Evolutionary conservation across 2,329 filamentous ascomycete genomes (phyloP).

Genomic region (Thielaviopsis ethacetica): DNA sequence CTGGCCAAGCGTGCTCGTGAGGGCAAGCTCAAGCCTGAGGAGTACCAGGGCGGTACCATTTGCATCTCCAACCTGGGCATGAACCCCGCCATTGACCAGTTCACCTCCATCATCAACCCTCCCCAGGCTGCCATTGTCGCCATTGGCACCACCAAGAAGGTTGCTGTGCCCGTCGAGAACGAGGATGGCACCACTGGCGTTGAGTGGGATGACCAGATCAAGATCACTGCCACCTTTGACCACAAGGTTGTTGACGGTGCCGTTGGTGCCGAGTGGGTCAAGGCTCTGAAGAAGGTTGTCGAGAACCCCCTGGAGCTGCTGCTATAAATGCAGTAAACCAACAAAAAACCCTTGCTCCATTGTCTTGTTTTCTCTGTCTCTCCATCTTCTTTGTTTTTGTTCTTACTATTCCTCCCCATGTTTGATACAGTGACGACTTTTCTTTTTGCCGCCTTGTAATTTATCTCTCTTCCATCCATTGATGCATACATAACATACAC

Average conservation of each 20-base stretch:
- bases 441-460: conserved; percentile 8
- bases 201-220: conserved; percentile 95
- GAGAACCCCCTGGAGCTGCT: conserved; percentile 95
- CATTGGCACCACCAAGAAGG: conserved; percentile 89
- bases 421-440: conserved; percentile 8
- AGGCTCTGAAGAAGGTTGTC: conserved; percentile 89
- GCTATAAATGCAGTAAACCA: conserved; percentile 39
- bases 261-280: conserved; percentile 91
- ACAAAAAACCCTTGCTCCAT: background rate
- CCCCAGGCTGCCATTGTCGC: conserved; percentile 92
- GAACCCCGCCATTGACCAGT: conserved; percentile 90
- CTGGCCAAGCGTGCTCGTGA: conserved; percentile 92
- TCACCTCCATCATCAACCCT: conserved; percentile 98
- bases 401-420: background rate
- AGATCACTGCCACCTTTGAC: conserved; percentile 89
- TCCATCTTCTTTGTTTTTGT: background rate
- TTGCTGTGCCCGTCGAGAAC: conserved; percentile 69
- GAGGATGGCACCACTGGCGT: conserved; percentile 62
- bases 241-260: conserved; percentile 98
- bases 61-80: conserved; percentile 99
- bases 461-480: conserved; percentile 4
- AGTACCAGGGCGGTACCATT: conserved; percentile 98
- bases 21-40: conserved; percentile 97
- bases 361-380: background rate
- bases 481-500: background rate